Conservation (phyloP, 257 asterid genomes). For the Ajuga chamaepitys region DNA sequence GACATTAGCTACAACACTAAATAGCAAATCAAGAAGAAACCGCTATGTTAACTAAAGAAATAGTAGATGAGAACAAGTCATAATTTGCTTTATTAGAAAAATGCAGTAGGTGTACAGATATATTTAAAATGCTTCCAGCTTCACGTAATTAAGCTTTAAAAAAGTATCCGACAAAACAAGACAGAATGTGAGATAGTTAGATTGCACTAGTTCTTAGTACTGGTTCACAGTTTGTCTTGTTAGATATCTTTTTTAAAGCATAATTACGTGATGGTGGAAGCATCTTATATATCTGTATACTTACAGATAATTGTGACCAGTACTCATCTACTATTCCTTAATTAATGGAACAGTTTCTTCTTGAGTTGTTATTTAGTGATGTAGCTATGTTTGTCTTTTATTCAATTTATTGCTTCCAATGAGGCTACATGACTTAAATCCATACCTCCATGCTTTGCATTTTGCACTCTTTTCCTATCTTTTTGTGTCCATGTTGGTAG, state of each 20-base stretch:
- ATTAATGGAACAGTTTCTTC: neutral
- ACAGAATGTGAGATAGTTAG: too few species aligned
- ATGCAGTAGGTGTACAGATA: too few species aligned
- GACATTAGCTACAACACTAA: too few species aligned
- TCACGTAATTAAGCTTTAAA: too few species aligned
- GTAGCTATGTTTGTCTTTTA: conserved; percentile 1
- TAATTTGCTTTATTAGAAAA: too few species aligned
- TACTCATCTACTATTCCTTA: neutral
- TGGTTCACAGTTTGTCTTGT: neutral
- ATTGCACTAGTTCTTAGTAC: too few species aligned
- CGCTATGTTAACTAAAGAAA: too few species aligned
- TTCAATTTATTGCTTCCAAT: neutral
- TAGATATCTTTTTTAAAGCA: neutral
- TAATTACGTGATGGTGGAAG: neutral
- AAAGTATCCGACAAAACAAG: too few species aligned
- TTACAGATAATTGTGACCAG: neutral
- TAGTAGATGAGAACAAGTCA: too few species aligned
- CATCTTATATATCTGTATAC: conserved; percentile 2
- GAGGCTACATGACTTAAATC: neutral
- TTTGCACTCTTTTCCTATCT: conserved; percentile 1
- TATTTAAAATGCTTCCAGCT: too few species aligned
- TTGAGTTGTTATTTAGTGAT: neutral
- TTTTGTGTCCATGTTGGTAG: conserved; percentile 3
- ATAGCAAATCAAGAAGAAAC: too few species aligned
- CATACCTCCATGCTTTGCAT: neutral